Base-by-base conservation (phyloP, 176 grass and related monocot species). In the Secale cereale region DNA sequence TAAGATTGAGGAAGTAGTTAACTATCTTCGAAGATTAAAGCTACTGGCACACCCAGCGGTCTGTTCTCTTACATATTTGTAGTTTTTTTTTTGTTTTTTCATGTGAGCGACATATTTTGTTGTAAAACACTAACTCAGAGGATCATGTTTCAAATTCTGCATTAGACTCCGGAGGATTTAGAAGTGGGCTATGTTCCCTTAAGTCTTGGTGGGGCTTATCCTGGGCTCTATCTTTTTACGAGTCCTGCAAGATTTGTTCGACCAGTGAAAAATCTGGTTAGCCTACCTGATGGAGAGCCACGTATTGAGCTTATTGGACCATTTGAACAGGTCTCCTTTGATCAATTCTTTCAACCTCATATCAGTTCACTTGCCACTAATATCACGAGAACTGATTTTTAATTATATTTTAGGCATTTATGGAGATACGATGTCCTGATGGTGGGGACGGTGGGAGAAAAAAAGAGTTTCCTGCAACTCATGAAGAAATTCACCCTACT, bases 401-500 rank as follows among this genome's bases (percentile, higher is more conserved):
- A 36, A 63, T 70, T 83, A 4, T 84, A 70, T 35, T 48, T 79
- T 86, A 98, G 96, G 91, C 96, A 79, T 95, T 95, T 89, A 98
- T 98, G 96, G 96, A 98, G 85, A 98, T 98, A 93, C 83, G 75
- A 74, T 98, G 96, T 66, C 85, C 89, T 33, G 96, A 98, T 95
- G 93, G 96, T 86, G 91, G 89, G 86, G 81, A 93, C 52, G 96
- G 96, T 85, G 93, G 96, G 83, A 95, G 95, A 87, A 78, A 32
- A 52, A 25, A 87, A 83, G 19, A 78, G 20, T 98, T 92, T 85
- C 93, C 91, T 77, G 91, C 95, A 46, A 98, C 91, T 20, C 95
- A 98, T 37, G 95, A 98, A 91, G 95, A 98, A 85, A 95, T 98
- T 77, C 95, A 98, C 75, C 95, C 95, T 70, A 98, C 95, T 46